Evolutionary conservation across 1,284 basidiomycete species (phyloP), one percentile per base, ranked within the genome.

Genomic region (Inonotus hispidus): DNA sequence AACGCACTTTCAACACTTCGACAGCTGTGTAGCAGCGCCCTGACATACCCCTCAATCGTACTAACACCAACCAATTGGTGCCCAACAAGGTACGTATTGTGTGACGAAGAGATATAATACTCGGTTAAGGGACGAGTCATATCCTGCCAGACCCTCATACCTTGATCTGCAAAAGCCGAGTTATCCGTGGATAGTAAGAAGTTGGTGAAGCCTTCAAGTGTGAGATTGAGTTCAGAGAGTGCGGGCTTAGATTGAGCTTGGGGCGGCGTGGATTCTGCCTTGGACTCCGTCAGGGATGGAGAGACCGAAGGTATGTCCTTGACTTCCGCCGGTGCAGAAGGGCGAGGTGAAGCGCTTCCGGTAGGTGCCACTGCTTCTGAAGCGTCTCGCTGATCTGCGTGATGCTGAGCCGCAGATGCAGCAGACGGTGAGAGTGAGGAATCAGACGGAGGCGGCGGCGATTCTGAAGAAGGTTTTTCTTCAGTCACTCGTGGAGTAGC

Each of bases 21-120:
- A 67, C 95, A 98, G 32, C 93, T 89, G 61, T 92, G 90, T 54
- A 97, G 78, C 46, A 99, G 77, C 0, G 95, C 95, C 0, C 96
- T 83, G 63, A 98, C 94, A 71, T 98, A 99, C 0, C 96, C 96
- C 70, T 98, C 96, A 43, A 96, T 87, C 0, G 96, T 98, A 64
- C 92, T 95, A 58, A 90, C 88, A 2, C 97, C 96, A 8, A 95
- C 85, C 61, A 97, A 87, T 71, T 99, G 97, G 66, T 94, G 86
- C 0, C 95, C 95, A 11, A 98, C 88, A 3, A 99, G 85, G 69
- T 99, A 99, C 0, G 97, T 99, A 69, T 99, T 99, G 71, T 99
- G 97, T 35, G 93, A 96, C 16, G 93, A 92, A 3, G 93, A 95
- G 68, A 98, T 89, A 69, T 82, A 97, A 72, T 98, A 98, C 63